Evolutionary conservation across 2,329 filamentous ascomycete species (phyloP).

Genomic region (Talaromyces sp.): DNA sequence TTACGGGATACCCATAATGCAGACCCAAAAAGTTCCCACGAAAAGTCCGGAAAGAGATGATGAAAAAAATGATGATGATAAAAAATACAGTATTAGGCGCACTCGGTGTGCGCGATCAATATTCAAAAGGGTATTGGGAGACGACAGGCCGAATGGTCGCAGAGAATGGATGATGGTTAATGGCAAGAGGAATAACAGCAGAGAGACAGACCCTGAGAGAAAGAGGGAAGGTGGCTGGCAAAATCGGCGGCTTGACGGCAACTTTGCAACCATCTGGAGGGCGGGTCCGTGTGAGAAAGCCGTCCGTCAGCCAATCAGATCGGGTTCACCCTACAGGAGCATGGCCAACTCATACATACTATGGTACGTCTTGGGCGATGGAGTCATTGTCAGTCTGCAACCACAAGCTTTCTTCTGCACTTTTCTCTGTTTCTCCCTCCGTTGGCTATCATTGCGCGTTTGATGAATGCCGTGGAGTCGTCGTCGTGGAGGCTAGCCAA

Average conservation of each 20-base stretch:
- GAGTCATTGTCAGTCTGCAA: background rate
- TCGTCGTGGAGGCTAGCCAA: background rate
- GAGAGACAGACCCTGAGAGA: slow-evolving; percentile 1
- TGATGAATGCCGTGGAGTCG: background rate
- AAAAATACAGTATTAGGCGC: background rate
- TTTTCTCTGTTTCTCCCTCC: background rate
- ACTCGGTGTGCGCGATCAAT: slow-evolving; percentile 1
- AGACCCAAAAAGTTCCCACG: background rate
- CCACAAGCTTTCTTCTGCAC: background rate
- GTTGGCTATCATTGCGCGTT: background rate
- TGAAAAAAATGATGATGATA: background rate
- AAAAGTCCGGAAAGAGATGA: background rate
- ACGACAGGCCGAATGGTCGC: background rate
- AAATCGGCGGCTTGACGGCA: slow-evolving; percentile 3
- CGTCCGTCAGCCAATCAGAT: slow-evolving; percentile 4
- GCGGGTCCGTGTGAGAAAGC: background rate
- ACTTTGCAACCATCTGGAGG: background rate
- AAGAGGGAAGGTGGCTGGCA: slow-evolving; percentile 12
- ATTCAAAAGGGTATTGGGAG: background rate
- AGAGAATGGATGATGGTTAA: background rate
- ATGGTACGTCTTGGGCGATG: background rate
- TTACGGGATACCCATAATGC: slow-evolving; percentile 43
- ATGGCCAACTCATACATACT: background rate
- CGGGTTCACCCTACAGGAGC: background rate
- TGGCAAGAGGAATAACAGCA: background rate